phyloP scores from a whole-genome alignment of 1,284 basidiomycete species.

The Ganoderma boninense region DNA sequence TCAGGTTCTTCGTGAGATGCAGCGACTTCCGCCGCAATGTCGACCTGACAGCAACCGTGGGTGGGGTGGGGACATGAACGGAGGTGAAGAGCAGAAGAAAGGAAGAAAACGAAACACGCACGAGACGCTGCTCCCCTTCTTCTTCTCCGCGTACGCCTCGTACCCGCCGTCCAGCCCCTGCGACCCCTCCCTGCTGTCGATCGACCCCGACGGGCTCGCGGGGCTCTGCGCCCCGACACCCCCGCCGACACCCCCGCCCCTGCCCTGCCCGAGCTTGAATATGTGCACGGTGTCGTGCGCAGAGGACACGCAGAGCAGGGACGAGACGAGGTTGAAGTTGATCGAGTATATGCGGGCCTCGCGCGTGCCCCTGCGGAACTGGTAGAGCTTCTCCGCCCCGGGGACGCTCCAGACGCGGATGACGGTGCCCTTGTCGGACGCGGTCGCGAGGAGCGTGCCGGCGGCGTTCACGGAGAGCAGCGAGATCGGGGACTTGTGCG shows the following conservation, averaged over 20 bases:
- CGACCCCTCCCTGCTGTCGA: constrained; percentile 68
- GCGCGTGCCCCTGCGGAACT: constrained; percentile 92
- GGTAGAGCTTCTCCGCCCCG: constrained; percentile 91
- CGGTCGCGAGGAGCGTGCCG: constrained; percentile 93
- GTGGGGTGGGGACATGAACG: background rate
- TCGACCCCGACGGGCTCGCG: constrained; percentile 67
- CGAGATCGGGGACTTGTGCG: constrained; percentile 95
- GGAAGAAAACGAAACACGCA: constrained; percentile 18
- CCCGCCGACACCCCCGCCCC: constrained; percentile 13
- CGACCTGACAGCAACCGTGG: constrained; percentile 45
- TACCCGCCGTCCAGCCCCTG: constrained; percentile 74
- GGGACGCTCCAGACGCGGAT: constrained; percentile 96
- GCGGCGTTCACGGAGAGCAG: constrained; percentile 87
- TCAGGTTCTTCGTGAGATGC: constrained; percentile 82
- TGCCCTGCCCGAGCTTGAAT: constrained; percentile 78
- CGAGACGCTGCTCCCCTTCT: constrained; percentile 65
- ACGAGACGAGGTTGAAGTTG: constrained; percentile 89
- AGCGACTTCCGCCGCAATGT: constrained; percentile 77
- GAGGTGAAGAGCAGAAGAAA: background rate
- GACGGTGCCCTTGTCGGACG: constrained; percentile 96
- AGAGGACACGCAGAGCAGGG: constrained; percentile 88
- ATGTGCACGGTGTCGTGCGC: constrained; percentile 98
- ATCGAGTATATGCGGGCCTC: constrained; percentile 91
- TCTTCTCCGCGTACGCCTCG: constrained; percentile 77
- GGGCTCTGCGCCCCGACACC: constrained; percentile 36